Base-by-base conservation (phyloP, 2,329 filamentous ascomycete species). In the Plectosphaerella sp. region DNA sequence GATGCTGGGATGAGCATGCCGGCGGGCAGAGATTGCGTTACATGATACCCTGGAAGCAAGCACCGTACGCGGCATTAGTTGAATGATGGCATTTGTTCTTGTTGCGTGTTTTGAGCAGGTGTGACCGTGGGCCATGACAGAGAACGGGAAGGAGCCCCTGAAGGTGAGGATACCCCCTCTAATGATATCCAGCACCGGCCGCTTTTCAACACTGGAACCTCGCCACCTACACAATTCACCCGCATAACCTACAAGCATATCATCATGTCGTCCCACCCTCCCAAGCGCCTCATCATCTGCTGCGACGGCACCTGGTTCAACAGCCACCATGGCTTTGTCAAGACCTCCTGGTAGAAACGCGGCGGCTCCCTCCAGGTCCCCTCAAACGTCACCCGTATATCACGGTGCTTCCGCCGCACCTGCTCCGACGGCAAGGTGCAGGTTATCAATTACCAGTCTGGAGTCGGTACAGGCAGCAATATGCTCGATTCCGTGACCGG, bases 371-470 rank as follows among this genome's bases (percentile, higher is more conserved):
- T 78, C 36, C 75, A 80, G 57, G 64, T 78, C 16, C 77, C 80
- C 1, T 83, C 80, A 48, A 85, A 86, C 55, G 79, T 85, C 42
- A 84, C 81, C 15, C 77, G 80, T 20, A 79, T 86, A 51, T 78
- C 78, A 12, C 75, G 80, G 39, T 79, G 78, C 51, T 76, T 86
- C 59, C 77, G 75, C 57, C 73, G 75, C 37, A 68, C 62, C 39
- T 78, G 76, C 59, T 67, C 62, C 35, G 78, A 83, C 61, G 77
- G 76, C 33, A 75, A 68, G 16, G 70, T 80, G 42, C 82, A 85
- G 62, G 75, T 85, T 57, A 77, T 84, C 52, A 79, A 76, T 59
- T 86, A 86, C 61, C 79, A 83, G 61, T 78, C 79, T 9, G 82
- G 82, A 18, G 79, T 85, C 25, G 82, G 82, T 15, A 80, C 79